phyloP scores from a whole-genome alignment of 306 rosid species.

The Luffa acutangula region DNA sequence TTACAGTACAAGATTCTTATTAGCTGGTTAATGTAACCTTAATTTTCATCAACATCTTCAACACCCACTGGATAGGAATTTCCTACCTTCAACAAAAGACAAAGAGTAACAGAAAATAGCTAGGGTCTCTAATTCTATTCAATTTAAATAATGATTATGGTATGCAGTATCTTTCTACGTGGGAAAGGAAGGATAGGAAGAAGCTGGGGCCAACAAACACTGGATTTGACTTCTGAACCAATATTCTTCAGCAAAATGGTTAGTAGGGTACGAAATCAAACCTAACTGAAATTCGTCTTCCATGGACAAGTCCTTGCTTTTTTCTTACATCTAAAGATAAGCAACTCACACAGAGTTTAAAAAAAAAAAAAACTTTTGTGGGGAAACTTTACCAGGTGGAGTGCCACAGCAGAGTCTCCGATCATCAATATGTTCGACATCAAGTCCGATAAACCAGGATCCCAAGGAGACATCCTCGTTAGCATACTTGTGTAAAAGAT shows the following conservation, averaged over 20 bases:
- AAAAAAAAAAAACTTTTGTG: background rate
- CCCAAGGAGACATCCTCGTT: constrained; percentile 97
- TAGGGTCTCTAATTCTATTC: background rate
- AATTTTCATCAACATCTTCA: background rate
- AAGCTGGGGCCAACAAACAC: background rate
- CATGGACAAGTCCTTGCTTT: background rate
- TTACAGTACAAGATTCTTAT: background rate
- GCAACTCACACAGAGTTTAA: background rate
- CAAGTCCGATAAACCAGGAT: constrained; percentile 95
- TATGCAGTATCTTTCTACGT: background rate
- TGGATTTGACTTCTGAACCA: constrained; percentile 1
- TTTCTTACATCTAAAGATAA: background rate
- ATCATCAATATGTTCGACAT: constrained; percentile 87
- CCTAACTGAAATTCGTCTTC: background rate
- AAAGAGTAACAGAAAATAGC: background rate
- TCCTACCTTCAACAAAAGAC: background rate
- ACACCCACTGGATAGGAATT: background rate
- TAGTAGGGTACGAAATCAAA: background rate
- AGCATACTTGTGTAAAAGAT: constrained; percentile 88
- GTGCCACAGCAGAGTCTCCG: constrained; percentile 95
- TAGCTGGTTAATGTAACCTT: background rate
- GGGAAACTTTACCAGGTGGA: constrained; percentile 66
- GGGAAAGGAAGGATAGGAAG: background rate
- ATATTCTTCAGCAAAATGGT: constrained; percentile 8
- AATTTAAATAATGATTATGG: background rate